phyloP scores from a whole-genome alignment of 2,329 filamentous ascomycete species.

The Sporothrix humicola region DNA sequence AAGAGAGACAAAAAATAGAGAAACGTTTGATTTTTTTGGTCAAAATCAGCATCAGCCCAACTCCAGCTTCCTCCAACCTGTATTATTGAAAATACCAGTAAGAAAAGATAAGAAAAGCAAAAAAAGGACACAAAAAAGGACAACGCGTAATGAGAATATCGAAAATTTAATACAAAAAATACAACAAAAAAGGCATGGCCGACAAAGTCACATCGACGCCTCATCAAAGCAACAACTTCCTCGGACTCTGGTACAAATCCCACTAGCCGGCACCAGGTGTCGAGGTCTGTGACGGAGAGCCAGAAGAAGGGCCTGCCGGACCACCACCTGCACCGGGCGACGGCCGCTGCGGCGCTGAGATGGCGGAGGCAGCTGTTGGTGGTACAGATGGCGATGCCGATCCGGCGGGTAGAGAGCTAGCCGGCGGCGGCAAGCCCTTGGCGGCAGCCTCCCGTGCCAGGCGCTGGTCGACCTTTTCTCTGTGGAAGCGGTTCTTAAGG shows the following conservation, averaged over 20 bases:
- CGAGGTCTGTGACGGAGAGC: constrained; percentile 26
- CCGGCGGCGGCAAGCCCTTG: constrained; percentile 17
- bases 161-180: constrained; percentile 14
- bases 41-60: constrained; percentile 23
- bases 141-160: constrained; percentile 24
- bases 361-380: constrained; percentile 3
- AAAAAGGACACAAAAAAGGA: background rate
- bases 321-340: background rate
- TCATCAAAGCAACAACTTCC: background rate
- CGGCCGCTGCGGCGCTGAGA: constrained; percentile 14
- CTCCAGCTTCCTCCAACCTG: constrained; percentile 29
- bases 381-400: constrained; percentile 3
- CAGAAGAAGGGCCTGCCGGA: constrained; percentile 1
- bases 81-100: constrained; percentile 24
- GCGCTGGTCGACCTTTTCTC: constrained; percentile 68
- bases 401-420: background rate
- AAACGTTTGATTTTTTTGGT: constrained; percentile 23
- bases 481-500: constrained; percentile 81
- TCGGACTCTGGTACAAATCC: too few relatives aligned
- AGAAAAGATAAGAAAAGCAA: background rate
- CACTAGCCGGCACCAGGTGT: background rate
- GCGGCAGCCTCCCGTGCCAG: constrained; percentile 43
- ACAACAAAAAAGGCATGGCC: background rate
- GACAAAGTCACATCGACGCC: background rate
- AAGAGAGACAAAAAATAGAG: background rate